A percentile compares a stretch with the other conserved stretches of the same genome.
Evolutionary conservation across 768 basidiomycete genomes (phyloP).

Genomic region (Amanita pallidorosea): DNA sequence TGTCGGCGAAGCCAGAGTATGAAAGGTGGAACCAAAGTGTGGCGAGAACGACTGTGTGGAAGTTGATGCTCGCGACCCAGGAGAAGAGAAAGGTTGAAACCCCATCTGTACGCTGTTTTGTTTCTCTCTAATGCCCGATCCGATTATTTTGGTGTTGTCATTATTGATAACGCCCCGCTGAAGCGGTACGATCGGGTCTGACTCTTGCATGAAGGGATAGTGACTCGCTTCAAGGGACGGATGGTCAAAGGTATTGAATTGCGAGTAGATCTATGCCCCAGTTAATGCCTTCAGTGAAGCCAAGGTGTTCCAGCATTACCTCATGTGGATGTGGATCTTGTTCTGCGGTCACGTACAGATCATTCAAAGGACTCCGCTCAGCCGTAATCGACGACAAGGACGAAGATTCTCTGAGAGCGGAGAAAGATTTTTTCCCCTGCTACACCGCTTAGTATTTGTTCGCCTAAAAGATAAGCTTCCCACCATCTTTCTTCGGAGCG

Average conservation of each 20-base stretch:
- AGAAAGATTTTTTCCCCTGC: neutral
- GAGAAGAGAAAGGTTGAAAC: neutral
- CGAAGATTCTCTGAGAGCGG: neutral
- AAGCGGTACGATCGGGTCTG: constrained; percentile 2
- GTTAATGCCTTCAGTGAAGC: neutral
- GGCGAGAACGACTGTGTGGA: neutral
- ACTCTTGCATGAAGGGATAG: neutral
- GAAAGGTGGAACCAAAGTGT: neutral
- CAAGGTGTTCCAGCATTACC: neutral
- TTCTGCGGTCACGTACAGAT: neutral
- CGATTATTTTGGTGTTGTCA: neutral
- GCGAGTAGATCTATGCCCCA: neutral
- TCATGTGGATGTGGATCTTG: neutral
- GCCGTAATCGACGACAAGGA: neutral
- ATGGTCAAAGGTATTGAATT: neutral
- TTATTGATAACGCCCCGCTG: neutral
- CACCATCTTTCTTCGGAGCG: neutral
- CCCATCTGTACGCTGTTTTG: neutral
- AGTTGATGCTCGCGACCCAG: neutral
- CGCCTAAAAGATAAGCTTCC: neutral
- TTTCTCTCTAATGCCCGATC: neutral
- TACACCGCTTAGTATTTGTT: neutral
- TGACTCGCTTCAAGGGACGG: neutral
- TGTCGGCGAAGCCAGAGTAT: neutral
- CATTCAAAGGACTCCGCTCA: neutral